Evolutionary conservation across 441 rosid species (phyloP), one percentile per base, ranked within the genome.

Genomic region (Cnidoscolus chayamansa): DNA sequence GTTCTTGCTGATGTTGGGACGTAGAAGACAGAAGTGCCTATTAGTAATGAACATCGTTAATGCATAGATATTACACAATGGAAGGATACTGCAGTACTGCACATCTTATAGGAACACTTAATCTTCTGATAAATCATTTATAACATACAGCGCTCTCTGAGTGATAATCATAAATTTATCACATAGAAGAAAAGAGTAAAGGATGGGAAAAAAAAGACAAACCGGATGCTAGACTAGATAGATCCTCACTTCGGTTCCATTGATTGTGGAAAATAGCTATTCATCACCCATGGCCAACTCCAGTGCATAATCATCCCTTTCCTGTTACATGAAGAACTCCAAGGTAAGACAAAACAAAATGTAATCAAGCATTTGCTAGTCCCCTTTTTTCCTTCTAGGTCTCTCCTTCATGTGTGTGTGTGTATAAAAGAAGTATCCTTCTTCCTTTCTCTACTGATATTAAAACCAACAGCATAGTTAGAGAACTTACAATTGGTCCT

Each of bases 211-310:
- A 45, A 75, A 65, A 37, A 25, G 25, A 71, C 73, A 61, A 69
- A 59, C 40, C 49, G n/a, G 63, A 76, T 54, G 71, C 75, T 66
- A 70, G 66, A 53, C 76, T 78, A 54, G 49, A 53, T 31, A 45
- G 63, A 61, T 67, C 59, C 74, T 74, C 65, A 63, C 57, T 69
- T 61, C 32, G 50, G 48, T 76, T 32, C 67, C 49, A 62, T 31
- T 32, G 13, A 32, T 31, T 17, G 51, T 59, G 63, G 61, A 11
- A 48, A 20, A 65, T 7, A 37, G 75, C 68, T 80, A 94, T 77
- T 94, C 98, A 74, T 92, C 97, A 67, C 80, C 97, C 90, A 88
- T 73, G 67, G 97, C 97, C 60, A 94, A 83, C 87, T 94, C 97
- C 69, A 94, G 81, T 17, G 98, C 97, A 75, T 92, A 94, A 77